Base-by-base conservation (phyloP, 2,329 filamentous ascomycete genomes). In the Verticillium nubilum region DNA sequence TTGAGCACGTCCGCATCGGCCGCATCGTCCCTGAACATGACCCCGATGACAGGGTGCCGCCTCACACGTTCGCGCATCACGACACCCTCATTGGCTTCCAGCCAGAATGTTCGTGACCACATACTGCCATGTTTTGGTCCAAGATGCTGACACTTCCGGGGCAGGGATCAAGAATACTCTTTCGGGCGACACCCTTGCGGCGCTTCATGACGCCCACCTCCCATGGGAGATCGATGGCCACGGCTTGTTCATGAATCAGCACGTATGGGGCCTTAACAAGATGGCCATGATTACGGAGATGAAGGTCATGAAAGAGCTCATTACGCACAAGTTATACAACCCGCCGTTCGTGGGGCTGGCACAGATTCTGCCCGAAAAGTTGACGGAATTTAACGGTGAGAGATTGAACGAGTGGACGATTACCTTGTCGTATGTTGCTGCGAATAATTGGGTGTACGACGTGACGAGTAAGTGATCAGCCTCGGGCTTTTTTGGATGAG, bases 391-490 rank as follows among this genome's bases (percentile, higher is more conserved):
- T 17, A 42, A 42, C n/a, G 35, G 35, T 17, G 15, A 42, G 17
- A 42, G 4, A 6, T 7, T 23, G 15, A 17, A 42, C n/a, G 35
- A 42, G 17, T 42, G 35, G 35, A 26, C 53, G 13, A 19, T 42
- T 19, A 25, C 54, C 10, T 26, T n/a, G 17, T 17, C 35, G 5
- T n/a, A n/a, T 42, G 35, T 42, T 42, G 35, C 35, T 42, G 35
- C 17, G 4, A 17, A n/a, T 23, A 17, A n/a, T 7, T 42, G 58
- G 52, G 58, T 64, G 7, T 65, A 64, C 50, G 57, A 65, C 42
- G 29, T 63, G 4, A 64, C 62, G 3, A 58, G 63, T 65, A 42
- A 37, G 63, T n/a, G n/a, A n/a, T n/a, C n/a, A n/a, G n/a, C n/a
- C n/a, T n/a, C n/a, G n/a, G n/a, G n/a, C n/a, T n/a, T n/a, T n/a